Percentiles rank a stretch among this genome's conserved stretches.
Evolutionary conservation across 2,329 filamentous ascomycete species (phyloP).

Genomic region (Arachnopeziza araneosa): DNA sequence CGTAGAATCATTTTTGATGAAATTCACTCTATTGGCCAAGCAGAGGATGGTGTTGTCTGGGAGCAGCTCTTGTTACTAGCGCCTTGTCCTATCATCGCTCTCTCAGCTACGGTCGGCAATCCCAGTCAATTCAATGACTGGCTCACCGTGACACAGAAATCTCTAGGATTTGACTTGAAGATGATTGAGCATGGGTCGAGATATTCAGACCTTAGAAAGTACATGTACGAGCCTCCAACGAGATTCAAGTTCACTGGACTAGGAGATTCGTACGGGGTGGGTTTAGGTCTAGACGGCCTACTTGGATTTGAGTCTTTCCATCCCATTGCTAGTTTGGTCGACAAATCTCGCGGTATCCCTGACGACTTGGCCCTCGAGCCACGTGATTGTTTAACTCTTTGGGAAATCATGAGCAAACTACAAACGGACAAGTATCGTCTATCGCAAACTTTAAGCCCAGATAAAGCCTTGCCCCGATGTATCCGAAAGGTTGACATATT

Average conservation of each 20-base stretch:
- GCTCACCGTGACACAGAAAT: conserved; percentile 58
- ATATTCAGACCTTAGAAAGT: conserved; percentile 76
- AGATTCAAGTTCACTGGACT: conserved; percentile 33
- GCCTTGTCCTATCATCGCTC: conserved; percentile 71
- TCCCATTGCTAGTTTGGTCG: conserved; percentile 57
- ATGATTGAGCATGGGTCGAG: conserved; percentile 64
- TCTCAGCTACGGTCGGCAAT: conserved; percentile 77
- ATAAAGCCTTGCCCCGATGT: conserved; percentile 42
- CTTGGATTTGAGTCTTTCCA: conserved; percentile 43
- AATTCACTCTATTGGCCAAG: conserved; percentile 73
- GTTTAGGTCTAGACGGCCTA: conserved; percentile 40
- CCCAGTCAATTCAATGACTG: conserved; percentile 64
- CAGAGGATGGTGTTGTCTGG: conserved; percentile 72
- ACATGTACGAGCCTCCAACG: conserved; percentile 52
- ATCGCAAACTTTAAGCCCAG: conserved; percentile 43
- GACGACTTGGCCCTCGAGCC: conserved; percentile 65
- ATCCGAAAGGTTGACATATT: conserved; percentile 62
- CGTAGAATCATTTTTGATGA: conserved; percentile 79
- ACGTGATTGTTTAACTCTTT: conserved; percentile 63
- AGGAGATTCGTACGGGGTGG: conserved; percentile 31
- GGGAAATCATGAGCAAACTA: conserved; percentile 55
- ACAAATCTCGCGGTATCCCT: conserved; percentile 57
- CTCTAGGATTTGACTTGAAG: conserved; percentile 56
- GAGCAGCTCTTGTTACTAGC: conserved; percentile 70
- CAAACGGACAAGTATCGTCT: conserved; percentile 48